phyloP scores from a whole-genome alignment of 371 early-diverging fungal species.

The Parasitella parasitica region DNA sequence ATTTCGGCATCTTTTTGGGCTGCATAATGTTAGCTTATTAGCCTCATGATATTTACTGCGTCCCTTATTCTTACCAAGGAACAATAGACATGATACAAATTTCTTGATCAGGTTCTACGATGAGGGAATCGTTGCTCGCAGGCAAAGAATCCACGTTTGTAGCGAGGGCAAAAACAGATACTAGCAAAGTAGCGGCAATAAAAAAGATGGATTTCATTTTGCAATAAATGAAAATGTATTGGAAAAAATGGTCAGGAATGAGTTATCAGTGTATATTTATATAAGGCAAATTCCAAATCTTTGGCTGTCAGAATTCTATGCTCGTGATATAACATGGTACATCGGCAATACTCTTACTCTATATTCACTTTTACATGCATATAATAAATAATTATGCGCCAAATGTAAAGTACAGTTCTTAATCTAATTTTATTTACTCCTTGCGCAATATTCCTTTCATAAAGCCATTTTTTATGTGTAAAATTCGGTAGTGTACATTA shows the following conservation, averaged over 20 bases:
- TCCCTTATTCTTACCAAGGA: conserved; percentile 18
- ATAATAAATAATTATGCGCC: no score
- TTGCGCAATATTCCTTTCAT: no score
- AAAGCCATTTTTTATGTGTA: no score
- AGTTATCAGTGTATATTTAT: background rate
- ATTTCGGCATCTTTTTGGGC: background rate
- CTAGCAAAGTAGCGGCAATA: background rate
- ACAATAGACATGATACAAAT: conserved; percentile 7
- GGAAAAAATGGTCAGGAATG: background rate
- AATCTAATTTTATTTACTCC: no score
- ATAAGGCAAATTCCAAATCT: background rate
- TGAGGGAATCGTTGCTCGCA: background rate
- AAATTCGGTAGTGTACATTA: no score
- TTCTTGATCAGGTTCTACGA: background rate
- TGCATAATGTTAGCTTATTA: background rate
- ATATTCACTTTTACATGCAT: no score
- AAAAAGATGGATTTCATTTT: background rate
- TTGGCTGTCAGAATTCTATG: no score
- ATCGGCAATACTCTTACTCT: no score
- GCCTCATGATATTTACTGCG: no score
- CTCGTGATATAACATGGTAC: no score
- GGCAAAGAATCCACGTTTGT: background rate
- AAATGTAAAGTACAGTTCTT: no score
- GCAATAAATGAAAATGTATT: background rate
- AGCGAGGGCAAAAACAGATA: background rate